These are phyloP conservation scores for Rhynchospora tenuis DNA, from an alignment of 176 grass and related monocot species.

Conservation along the genomic window DNA sequence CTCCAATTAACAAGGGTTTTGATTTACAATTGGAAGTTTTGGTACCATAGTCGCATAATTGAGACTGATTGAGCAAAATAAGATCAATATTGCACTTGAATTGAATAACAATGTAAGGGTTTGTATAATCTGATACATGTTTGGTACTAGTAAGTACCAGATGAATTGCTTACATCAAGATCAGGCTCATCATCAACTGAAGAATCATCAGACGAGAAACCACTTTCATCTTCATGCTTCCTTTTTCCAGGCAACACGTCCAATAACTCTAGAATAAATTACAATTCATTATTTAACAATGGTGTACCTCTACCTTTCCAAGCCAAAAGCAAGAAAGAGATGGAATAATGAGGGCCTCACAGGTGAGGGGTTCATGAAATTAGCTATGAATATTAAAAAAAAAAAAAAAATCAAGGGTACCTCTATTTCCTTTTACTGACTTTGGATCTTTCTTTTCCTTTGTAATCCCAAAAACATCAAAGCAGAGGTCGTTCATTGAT, in stretches of 20 bases:
- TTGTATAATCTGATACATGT: neutral
- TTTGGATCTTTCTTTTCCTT: slow-evolving; percentile 94
- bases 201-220: slow-evolving; percentile 41
- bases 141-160: neutral
- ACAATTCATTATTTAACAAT: neutral
- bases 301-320: neutral
- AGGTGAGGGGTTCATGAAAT: neutral
- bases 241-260: slow-evolving; percentile 89
- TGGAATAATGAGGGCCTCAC: too few relatives aligned
- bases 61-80: neutral
- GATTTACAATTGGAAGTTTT: neutral
- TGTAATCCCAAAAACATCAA: slow-evolving; percentile 83
- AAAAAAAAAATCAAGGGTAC: too few relatives aligned
- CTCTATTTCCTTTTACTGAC: slow-evolving; percentile 82
- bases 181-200: slow-evolving; percentile 47
- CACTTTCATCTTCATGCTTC: slow-evolving; percentile 52
- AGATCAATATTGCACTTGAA: neutral
- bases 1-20: neutral
- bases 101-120: neutral
- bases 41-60: neutral
- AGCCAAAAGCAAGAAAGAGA: neutral
- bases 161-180: slow-evolving; percentile 39
- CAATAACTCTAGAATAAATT: slow-evolving; percentile 46
- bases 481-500: slow-evolving; percentile 91
- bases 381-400: neutral